These are phyloP conservation scores for Microdochium paspali DNA, from an alignment of 2,329 filamentous ascomycete genomes.

Conservation along the genomic window DNA sequence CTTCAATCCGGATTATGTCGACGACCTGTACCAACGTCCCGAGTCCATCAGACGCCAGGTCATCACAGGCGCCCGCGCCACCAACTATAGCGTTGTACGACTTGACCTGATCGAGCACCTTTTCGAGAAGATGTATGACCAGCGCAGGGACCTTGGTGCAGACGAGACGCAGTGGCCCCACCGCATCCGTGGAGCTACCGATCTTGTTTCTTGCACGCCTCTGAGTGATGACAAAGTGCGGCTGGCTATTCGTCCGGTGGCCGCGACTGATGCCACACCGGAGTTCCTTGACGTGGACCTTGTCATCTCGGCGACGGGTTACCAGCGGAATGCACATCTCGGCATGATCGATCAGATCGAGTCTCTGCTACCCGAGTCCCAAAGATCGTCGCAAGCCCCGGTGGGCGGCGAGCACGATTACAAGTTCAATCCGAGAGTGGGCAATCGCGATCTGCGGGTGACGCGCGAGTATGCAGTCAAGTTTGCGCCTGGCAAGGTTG, in stretches of 20 bases:
- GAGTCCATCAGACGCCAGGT: conserved; percentile 49
- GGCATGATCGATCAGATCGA: conserved; percentile 61
- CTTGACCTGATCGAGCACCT: conserved; percentile 83
- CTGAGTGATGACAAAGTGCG: conserved; percentile 38
- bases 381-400: conserved; percentile 6
- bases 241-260: conserved; percentile 46
- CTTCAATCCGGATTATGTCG: conserved; percentile 82
- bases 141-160: conserved; percentile 59
- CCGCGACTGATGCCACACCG: conserved; percentile 19
- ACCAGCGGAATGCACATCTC: conserved; percentile 69
- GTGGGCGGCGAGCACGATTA: conserved; percentile 2
- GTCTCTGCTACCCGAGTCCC: conserved; percentile 49
- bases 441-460: conserved; percentile 42
- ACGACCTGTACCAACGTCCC: conserved; percentile 62
- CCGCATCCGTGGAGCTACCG: conserved; percentile 62
- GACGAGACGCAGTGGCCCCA: conserved; percentile 73
- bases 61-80: conserved; percentile 64
- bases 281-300: conserved; percentile 69
- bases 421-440: conserved; percentile 29
- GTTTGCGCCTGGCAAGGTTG: conserved; percentile 59
- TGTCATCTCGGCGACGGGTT: conserved; percentile 82
- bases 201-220: conserved; percentile 52
- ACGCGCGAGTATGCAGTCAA: conserved; percentile 70
- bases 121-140: conserved; percentile 81
- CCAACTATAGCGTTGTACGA: conserved; percentile 91